Evolutionary conservation across 2,329 filamentous ascomycete genomes (phyloP), one percentile per base, ranked within the genome.

Genomic region (Mollisiaceae sp.): DNA sequence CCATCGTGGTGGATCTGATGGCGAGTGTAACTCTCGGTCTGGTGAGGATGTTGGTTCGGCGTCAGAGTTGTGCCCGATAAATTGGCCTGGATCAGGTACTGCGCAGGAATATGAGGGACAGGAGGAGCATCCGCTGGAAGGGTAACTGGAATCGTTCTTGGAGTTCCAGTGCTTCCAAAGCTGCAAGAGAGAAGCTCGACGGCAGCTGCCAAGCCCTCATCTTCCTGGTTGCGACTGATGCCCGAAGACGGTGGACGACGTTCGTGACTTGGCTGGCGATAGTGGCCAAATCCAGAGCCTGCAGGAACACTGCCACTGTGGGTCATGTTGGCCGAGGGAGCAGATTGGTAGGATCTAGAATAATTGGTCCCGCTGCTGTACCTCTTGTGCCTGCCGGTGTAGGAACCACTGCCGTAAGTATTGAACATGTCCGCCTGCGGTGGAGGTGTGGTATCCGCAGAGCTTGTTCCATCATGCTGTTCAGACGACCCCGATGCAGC

Each of bases 111-210:
- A 45, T 92, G 91, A 55, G 94, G 94, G 3, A 97, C 93, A 0
- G 94, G 93, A 43, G 94, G 94, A 5, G 93, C 89, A 73, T 96
- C 91, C 2, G 86, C 82, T 4, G 88, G 85, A 66, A 93, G 81
- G 85, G 50, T 89, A 84, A 63, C 87, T 82, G 68, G 85, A 87
- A 73, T 89, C 86, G 67, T 91, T 89, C 57, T 83, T 72, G 83
- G 86, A 77, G 93, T 97, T 70, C 71, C 71, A 61, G 68, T 70
- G 60, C 72, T 75, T 57, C 90, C 89, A 77, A 97, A 95, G 78
- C 93, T 97, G 83, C 93, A 96, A 79, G 91, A 94, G 68, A 97
- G 87, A 39, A 97, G 83, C 72, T 95, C 92, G 59, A 97, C 92
- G 2, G 94, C 94, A 15, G 94, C 94, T 22, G 93, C 94, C 65